Evolutionary conservation across 2,329 filamentous ascomycete species (phyloP).

Genomic region (Neonectria hederae): DNA sequence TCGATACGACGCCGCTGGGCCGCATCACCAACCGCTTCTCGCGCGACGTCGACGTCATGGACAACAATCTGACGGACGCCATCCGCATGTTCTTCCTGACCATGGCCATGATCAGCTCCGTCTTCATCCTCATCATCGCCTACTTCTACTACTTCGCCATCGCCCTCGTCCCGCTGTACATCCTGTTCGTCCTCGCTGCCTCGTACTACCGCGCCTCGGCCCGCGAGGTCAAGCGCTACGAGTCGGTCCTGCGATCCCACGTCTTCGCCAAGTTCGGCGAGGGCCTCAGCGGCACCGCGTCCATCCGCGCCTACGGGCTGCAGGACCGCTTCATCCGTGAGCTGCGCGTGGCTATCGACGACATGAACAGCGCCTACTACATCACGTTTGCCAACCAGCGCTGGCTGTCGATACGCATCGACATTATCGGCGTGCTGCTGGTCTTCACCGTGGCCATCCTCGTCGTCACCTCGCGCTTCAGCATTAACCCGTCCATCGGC

Average conservation of each 20-base stretch:
- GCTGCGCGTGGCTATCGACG: constrained; percentile 79
- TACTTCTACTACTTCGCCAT: constrained; percentile 89
- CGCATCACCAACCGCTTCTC: constrained; percentile 97
- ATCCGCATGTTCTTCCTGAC: constrained; percentile 95
- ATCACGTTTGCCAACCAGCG: constrained; percentile 95
- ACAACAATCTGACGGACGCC: constrained; percentile 88
- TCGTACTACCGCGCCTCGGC: constrained; percentile 91
- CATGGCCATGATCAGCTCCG: constrained; percentile 80
- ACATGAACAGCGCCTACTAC: constrained; percentile 95
- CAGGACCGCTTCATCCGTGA: constrained; percentile 77
- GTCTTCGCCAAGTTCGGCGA: constrained; percentile 95
- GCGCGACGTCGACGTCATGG: constrained; percentile 95
- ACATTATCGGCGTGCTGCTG: constrained; percentile 82
- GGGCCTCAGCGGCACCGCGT: constrained; percentile 82
- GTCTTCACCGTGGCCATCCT: constrained; percentile 91
- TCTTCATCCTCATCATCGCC: constrained; percentile 92
- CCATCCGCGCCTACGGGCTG: constrained; percentile 89
- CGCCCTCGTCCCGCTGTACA: constrained; percentile 70
- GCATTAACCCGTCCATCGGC: constrained; percentile 82
- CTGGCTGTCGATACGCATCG: constrained; percentile 88
- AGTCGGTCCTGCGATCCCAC: constrained; percentile 84
- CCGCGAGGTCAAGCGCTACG: constrained; percentile 93
- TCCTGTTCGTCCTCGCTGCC: constrained; percentile 83
- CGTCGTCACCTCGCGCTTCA: constrained; percentile 90
- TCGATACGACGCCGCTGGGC: constrained; percentile 94